Evolutionary conservation across 2,329 filamentous ascomycete genomes (phyloP).

Genomic region (Phoma sp.): DNA sequence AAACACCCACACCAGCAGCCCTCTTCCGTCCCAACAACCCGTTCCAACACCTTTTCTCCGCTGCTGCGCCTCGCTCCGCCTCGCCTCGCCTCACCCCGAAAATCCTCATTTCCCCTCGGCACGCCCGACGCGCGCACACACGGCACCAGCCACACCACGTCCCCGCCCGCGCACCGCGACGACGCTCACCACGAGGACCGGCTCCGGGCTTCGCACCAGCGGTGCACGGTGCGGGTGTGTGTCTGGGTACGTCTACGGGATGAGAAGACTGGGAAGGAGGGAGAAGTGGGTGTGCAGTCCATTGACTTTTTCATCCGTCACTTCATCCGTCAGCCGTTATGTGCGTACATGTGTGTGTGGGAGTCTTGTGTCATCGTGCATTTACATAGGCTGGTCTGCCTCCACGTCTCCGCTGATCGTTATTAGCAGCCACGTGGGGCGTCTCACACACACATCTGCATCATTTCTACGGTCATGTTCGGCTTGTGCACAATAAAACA

Average conservation of each 20-base stretch:
- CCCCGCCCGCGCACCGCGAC: neutral
- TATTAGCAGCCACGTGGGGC: conserved; percentile 13
- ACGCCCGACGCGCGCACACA: neutral
- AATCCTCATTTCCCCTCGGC: conserved; percentile 11
- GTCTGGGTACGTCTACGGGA: too few species aligned
- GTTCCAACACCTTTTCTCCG: too few species aligned
- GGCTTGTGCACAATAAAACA: neutral
- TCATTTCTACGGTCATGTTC: neutral
- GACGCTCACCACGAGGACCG: neutral
- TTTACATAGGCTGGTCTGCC: conserved; percentile 3
- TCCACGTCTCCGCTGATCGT: conserved; percentile 12
- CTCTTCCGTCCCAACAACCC: too few species aligned
- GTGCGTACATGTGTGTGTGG: too few species aligned
- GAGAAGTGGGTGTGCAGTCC: too few species aligned
- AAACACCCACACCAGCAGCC: too few species aligned
- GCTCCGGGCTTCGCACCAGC: too few species aligned
- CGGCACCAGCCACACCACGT: conserved; percentile 11
- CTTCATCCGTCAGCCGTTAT: too few species aligned
- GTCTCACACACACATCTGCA: neutral
- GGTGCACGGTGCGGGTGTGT: too few species aligned
- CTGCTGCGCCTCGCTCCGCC: neutral
- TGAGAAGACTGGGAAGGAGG: too few species aligned
- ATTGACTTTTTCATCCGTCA: too few species aligned
- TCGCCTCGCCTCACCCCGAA: conserved; percentile 1
- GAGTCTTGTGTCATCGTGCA: neutral